Evolutionary conservation across 805 yeast genomes (phyloP).

Genomic region (Zygoascus bituminiphila): DNA sequence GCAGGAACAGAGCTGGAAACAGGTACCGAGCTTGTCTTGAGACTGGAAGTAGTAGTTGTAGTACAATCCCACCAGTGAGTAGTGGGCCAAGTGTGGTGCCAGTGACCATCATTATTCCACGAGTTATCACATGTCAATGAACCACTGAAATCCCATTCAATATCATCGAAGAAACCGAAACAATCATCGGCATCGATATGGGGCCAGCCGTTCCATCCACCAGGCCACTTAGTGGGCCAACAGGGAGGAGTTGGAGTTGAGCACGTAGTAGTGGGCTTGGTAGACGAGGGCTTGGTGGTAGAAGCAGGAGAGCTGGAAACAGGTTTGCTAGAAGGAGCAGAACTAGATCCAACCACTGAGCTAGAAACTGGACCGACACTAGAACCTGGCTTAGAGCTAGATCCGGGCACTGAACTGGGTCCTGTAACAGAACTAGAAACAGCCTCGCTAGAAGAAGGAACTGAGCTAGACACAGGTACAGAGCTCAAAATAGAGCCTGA

Average conservation of each 20-base stretch:
- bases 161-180: background rate
- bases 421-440: background rate
- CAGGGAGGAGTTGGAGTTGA: background rate
- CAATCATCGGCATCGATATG: background rate
- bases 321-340: constrained; percentile 7
- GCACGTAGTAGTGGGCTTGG: background rate
- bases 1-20: background rate
- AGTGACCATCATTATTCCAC: background rate
- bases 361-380: no score
- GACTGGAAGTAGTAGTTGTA: background rate
- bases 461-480: no score
- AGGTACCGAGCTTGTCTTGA: background rate
- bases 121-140: background rate
- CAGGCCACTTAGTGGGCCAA: background rate
- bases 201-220: background rate
- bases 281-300: background rate
- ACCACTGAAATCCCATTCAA: background rate
- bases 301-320: background rate
- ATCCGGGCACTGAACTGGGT: background rate
- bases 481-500: no score
- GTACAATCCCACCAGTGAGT: background rate
- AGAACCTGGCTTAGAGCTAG: background rate
- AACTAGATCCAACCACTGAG: no score
- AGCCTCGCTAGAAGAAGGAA: background rate
- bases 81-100: background rate